These are phyloP conservation scores for Trichomonascus vanleenenianus DNA, from an alignment of 805 yeast species.

Conservation along the genomic window DNA sequence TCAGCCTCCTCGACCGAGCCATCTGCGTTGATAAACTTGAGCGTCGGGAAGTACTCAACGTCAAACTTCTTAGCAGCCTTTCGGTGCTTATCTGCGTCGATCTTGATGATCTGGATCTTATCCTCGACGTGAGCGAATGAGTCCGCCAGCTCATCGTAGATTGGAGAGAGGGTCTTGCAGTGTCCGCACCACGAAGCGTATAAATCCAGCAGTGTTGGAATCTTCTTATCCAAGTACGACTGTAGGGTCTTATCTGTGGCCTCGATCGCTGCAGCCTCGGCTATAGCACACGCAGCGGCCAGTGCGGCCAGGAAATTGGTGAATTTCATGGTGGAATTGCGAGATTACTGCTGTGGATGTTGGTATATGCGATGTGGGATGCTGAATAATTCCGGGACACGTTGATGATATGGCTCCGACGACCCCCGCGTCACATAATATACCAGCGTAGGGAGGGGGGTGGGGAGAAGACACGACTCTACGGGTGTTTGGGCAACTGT, in stretches of 20 bases:
- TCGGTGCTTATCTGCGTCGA: slow-evolving; percentile 54
- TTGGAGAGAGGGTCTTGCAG: slow-evolving; percentile 83
- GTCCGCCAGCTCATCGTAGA: slow-evolving; percentile 72
- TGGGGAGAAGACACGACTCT: too few relatives aligned
- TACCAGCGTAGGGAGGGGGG: too few relatives aligned
- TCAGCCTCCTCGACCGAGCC: slow-evolving; percentile 46
- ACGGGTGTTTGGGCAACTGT: too few relatives aligned
- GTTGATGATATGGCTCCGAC: too few relatives aligned
- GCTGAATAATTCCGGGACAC: too few relatives aligned
- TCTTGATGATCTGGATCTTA: slow-evolving; percentile 42
- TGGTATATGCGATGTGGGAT: too few relatives aligned
- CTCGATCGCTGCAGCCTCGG: slow-evolving; percentile 22
- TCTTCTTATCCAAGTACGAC: slow-evolving; percentile 46
- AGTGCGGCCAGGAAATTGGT: not conserved
- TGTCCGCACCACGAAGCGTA: slow-evolving; percentile 90
- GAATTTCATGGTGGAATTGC: not conserved
- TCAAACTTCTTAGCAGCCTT: slow-evolving; percentile 42
- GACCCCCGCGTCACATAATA: too few relatives aligned
- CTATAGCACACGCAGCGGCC: slow-evolving; percentile 2
- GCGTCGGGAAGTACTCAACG: slow-evolving; percentile 59
- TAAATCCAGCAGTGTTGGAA: slow-evolving; percentile 61
- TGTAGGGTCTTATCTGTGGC: slow-evolving; percentile 51
- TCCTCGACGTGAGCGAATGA: slow-evolving; percentile 42
- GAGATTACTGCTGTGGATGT: too few relatives aligned
- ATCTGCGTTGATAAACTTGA: slow-evolving; percentile 49